phyloP scores from a whole-genome alignment of 768 basidiomycete species.

The Tricholoma bakamatsutake region DNA sequence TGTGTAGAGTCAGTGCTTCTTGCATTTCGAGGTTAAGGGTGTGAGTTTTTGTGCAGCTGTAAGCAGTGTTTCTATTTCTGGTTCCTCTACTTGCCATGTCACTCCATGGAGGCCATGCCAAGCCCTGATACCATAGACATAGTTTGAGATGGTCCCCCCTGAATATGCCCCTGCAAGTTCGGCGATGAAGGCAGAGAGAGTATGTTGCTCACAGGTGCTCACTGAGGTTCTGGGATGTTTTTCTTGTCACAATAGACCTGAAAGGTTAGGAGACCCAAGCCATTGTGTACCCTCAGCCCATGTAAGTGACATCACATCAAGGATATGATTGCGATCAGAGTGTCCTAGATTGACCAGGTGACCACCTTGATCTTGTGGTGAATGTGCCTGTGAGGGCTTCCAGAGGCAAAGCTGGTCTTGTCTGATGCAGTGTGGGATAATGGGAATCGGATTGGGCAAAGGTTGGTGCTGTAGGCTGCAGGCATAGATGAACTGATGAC shows the following conservation, averaged over 20 bases:
- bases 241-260: background rate
- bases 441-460: background rate
- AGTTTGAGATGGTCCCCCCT: background rate
- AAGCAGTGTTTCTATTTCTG: background rate
- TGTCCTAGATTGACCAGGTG: background rate
- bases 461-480: no score
- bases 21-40: conserved; percentile 7
- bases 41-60: background rate
- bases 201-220: background rate
- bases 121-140: no score
- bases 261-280: background rate
- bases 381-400: background rate
- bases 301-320: background rate
- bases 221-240: no score
- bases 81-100: no score
- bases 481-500: no score
- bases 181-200: background rate
- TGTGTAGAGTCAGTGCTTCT: background rate
- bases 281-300: background rate
- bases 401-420: background rate
- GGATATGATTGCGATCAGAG: background rate
- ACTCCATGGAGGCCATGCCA: no score
- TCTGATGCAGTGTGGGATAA: background rate
- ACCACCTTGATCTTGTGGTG: background rate
- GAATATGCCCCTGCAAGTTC: background rate